A percentile compares a stretch with the other conserved stretches of the same genome.
Conservation (phyloP, 768 basidiomycete genomes). For the Suillus bovinus region DNA sequence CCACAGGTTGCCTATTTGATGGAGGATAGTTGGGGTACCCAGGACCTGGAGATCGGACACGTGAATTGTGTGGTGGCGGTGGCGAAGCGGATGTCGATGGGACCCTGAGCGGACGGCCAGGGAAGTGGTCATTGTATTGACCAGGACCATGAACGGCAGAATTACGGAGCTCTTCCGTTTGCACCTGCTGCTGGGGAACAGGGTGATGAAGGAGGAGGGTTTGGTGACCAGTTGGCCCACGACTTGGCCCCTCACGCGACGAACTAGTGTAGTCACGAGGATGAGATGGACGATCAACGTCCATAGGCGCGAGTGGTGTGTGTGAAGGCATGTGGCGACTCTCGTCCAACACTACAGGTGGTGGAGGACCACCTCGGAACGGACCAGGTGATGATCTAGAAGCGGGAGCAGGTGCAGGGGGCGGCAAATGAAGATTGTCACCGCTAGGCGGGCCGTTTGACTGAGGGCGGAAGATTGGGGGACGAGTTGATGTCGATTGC, state of each 20-base stretch:
- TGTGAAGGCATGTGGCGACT: slow-evolving; percentile 65
- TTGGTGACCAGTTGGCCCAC: slow-evolving; percentile 59
- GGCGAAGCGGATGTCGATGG: slow-evolving; percentile 65
- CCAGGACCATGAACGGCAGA: slow-evolving; percentile 36
- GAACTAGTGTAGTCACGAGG: slow-evolving; percentile 58
- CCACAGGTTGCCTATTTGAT: slow-evolving; percentile 47
- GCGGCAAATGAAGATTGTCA: slow-evolving; percentile 50
- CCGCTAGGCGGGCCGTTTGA: slow-evolving; percentile 55
- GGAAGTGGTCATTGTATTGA: slow-evolving; percentile 59
- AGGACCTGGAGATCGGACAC: slow-evolving; percentile 51
- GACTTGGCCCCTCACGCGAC: slow-evolving; percentile 42
- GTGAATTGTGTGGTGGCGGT: slow-evolving; percentile 43
- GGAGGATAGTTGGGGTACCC: slow-evolving; percentile 50
- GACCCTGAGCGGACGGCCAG: slow-evolving; percentile 48
- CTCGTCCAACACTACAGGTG: slow-evolving; percentile 80
- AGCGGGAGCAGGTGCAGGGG: slow-evolving; percentile 52
- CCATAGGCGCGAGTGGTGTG: slow-evolving; percentile 79
- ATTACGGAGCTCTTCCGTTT: slow-evolving; percentile 52
- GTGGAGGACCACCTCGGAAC: slow-evolving; percentile 82
- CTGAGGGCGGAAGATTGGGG: slow-evolving; percentile 64
- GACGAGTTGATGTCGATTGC: slow-evolving; percentile 44
- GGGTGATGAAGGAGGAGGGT: slow-evolving; percentile 68
- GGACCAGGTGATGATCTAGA: slow-evolving; percentile 65
- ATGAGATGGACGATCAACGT: slow-evolving; percentile 54
- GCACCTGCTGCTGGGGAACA: slow-evolving; percentile 57